These are phyloP conservation scores for Citrullus mucosospermus DNA, from an alignment of 306 rosid genomes.

Conservation along the genomic window DNA sequence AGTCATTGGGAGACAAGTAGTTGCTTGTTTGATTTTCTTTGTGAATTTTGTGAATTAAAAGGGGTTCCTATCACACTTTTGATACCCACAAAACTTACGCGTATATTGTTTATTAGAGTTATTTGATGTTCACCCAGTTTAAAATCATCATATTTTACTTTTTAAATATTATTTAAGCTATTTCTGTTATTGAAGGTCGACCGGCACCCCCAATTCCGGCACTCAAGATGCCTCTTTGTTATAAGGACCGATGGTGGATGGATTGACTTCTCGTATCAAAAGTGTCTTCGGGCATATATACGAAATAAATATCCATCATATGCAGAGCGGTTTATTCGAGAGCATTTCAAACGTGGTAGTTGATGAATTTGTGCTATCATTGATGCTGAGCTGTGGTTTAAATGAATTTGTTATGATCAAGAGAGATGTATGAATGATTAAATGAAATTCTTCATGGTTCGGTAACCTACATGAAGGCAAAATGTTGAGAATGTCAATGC, in stretches of 20 bases:
- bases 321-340: slow-evolving; percentile 65
- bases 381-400: slow-evolving; percentile 4
- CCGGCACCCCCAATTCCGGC: slow-evolving; percentile 66
- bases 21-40: background rate
- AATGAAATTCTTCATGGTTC: background rate
- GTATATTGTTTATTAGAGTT: background rate
- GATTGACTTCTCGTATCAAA: slow-evolving; percentile 87
- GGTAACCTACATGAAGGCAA: slow-evolving; percentile 8
- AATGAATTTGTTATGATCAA: background rate
- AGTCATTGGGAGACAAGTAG: background rate
- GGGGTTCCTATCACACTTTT: background rate
- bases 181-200: slow-evolving; percentile 55
- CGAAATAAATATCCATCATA: slow-evolving; percentile 62
- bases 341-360: slow-evolving; percentile 71
- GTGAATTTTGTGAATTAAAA: background rate
- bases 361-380: slow-evolving; percentile 20
- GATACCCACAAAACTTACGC: background rate
- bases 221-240: slow-evolving; percentile 74
- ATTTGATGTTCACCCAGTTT: background rate
- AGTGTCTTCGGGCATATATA: slow-evolving; percentile 66
- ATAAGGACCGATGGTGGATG: slow-evolving; percentile 80
- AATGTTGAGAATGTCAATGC: slow-evolving; percentile 20
- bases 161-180: background rate
- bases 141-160: background rate
- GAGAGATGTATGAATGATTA: background rate